phyloP scores from a whole-genome alignment of 441 rosid genomes.

The Croton setiger region DNA sequence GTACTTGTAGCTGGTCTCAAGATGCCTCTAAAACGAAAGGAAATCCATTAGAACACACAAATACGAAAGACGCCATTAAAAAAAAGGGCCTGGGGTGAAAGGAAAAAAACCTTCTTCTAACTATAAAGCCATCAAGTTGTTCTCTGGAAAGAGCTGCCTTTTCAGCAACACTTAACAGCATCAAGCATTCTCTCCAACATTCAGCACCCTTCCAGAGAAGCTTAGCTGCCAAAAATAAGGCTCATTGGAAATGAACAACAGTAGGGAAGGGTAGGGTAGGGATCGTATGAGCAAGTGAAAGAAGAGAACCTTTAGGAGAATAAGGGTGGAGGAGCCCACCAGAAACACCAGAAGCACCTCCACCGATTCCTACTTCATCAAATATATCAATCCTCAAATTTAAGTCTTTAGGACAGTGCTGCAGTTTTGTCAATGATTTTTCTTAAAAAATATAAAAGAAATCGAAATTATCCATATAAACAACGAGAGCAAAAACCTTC shows the following conservation, averaged over 20 bases:
- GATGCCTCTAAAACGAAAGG: constrained; percentile 62
- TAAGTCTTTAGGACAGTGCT: constrained; percentile 58
- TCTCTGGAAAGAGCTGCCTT: constrained; percentile 38
- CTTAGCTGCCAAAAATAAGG: constrained; percentile 46
- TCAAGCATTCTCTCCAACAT: constrained; percentile 81
- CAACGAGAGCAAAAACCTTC: constrained; percentile 30
- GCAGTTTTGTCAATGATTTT: constrained; percentile 14
- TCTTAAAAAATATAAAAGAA: not conserved
- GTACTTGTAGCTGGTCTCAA: constrained; percentile 75
- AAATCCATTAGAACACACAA: constrained; percentile 14
- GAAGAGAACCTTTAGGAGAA: constrained; percentile 65
- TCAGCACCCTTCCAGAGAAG: constrained; percentile 86
- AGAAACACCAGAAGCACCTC: constrained; percentile 93
- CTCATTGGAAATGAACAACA: not conserved
- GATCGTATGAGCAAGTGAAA: too few relatives aligned
- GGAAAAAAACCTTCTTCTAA: constrained; percentile 67
- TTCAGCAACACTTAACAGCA: constrained; percentile 68
- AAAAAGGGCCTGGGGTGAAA: not conserved
- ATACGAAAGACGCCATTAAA: not conserved
- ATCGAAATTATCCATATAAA: not conserved
- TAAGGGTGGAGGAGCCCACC: constrained; percentile 98
- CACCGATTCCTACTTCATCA: constrained; percentile 89
- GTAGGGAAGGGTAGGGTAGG: not conserved
- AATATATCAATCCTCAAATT: constrained; percentile 56
- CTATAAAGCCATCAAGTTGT: constrained; percentile 39